Percentiles rank a stretch among this genome's conserved stretches.
phyloP scores from a whole-genome alignment of 345 rosid species.

The Citrus inodora region DNA sequence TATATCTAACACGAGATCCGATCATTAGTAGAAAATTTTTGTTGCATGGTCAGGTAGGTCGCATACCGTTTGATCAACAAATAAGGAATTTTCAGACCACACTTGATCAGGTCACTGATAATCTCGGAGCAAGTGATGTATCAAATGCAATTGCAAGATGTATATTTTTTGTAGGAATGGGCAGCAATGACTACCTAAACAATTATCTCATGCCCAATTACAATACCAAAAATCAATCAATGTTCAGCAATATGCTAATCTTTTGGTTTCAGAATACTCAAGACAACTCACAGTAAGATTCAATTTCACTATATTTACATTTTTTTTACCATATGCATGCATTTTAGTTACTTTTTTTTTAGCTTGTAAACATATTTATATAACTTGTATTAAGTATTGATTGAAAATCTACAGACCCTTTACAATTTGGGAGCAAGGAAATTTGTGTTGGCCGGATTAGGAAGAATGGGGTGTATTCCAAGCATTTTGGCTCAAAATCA shows the following conservation, averaged over 20 bases:
- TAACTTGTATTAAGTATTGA: background rate
- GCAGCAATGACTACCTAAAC: constrained; percentile 95
- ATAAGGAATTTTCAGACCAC: constrained; percentile 77
- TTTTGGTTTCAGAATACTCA: constrained; percentile 62
- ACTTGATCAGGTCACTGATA: constrained; percentile 57
- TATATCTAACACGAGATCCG: background rate
- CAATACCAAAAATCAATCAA: constrained; percentile 64
- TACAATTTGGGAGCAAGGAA: constrained; percentile 88
- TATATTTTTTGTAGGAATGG: constrained; percentile 90
- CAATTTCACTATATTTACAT: background rate
- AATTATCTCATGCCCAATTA: constrained; percentile 96
- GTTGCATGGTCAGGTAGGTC: constrained; percentile 57
- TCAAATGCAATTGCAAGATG: constrained; percentile 47
- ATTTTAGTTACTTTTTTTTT: no score
- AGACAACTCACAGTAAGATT: constrained; percentile 63
- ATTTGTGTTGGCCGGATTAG: constrained; percentile 74
- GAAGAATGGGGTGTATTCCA: constrained; percentile 95
- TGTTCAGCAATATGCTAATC: constrained; percentile 67
- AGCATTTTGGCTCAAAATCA: constrained; percentile 83
- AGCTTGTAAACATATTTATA: no score
- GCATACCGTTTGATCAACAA: constrained; percentile 81
- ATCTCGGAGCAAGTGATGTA: constrained; percentile 54
- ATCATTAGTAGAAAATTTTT: background rate
- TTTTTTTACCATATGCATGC: no score
- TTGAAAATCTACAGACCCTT: constrained; percentile 32